These are phyloP conservation scores for Penicillium paxilli DNA, from an alignment of 495 filamentous ascomycete species.

Conservation along the genomic window DNA sequence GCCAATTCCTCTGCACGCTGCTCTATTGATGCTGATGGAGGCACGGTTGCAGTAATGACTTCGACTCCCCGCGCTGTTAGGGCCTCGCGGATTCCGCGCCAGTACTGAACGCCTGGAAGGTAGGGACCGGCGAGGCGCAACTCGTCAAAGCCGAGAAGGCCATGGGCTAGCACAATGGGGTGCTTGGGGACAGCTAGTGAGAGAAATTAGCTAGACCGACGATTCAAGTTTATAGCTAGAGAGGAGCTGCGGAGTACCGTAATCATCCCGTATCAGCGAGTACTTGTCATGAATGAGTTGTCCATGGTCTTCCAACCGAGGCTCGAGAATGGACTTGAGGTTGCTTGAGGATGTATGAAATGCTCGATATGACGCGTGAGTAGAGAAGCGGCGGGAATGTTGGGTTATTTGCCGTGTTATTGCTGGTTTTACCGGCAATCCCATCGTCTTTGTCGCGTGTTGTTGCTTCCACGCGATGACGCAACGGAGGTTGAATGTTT, in stretches of 20 bases:
- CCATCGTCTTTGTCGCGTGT: conserved; percentile 20
- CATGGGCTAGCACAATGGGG: conserved; percentile 84
- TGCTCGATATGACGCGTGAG: not conserved
- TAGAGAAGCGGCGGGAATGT: not conserved
- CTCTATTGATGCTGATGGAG: conserved; percentile 78
- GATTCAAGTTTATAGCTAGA: no score
- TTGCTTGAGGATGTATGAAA: conserved; percentile 7
- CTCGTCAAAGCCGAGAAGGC: conserved; percentile 88
- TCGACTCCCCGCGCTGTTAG: conserved; percentile 69
- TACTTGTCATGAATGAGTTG: conserved; percentile 77
- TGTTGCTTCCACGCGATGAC: conserved; percentile 21
- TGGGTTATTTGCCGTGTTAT: not conserved
- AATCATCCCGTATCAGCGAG: conserved; percentile 65
- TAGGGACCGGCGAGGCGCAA: conserved; percentile 67
- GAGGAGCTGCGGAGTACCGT: conserved; percentile 54
- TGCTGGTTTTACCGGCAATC: conserved; percentile 12
- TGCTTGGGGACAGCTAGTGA: conserved; percentile 59
- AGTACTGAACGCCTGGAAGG: conserved; percentile 82
- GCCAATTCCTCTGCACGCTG: conserved; percentile 67
- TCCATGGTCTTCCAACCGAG: conserved; percentile 62
- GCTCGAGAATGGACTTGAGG: conserved; percentile 41
- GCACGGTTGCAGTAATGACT: conserved; percentile 80
- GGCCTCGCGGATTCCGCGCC: conserved; percentile 85
- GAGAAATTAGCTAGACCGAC: not conserved
- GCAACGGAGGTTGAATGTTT: conserved; percentile 14